A percentile compares a stretch with the other conserved stretches of the same genome.
These are phyloP conservation scores for Pancytospora philotis DNA, from an alignment of 371 early-diverging fungal genomes.

Conservation along the genomic window DNA sequence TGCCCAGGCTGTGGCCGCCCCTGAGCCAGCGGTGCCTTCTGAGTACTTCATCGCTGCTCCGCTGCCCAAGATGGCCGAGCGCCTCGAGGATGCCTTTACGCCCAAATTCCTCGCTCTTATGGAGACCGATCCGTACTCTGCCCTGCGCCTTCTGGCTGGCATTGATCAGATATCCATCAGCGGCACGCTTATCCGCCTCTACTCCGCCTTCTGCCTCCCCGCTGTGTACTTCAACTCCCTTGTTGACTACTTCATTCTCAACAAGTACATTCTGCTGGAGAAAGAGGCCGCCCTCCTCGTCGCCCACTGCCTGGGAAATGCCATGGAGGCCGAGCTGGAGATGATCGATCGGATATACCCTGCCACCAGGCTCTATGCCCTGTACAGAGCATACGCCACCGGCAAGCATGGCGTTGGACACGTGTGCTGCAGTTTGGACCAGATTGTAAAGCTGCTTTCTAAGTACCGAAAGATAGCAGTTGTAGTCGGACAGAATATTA, in stretches of 20 bases:
- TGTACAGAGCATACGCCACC: conserved; percentile 6
- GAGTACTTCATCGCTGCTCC: no score
- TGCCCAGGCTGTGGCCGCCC: no score
- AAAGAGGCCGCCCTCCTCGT: conserved; percentile 21
- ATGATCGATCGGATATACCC: conserved; percentile 50
- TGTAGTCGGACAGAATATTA: background rate
- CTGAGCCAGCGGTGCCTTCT: no score
- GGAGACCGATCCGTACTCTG: conserved; percentile 10
- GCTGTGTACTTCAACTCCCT: conserved; percentile 30
- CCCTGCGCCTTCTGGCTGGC: conserved; percentile 11
- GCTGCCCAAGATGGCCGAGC: background rate
- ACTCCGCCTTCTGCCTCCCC: conserved; percentile 9
- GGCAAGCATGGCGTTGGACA: background rate
- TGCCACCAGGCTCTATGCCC: conserved; percentile 33
- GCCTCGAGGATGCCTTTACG: conserved; percentile 13
- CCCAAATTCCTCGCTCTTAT: conserved; percentile 23
- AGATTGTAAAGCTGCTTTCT: conserved; percentile 27
- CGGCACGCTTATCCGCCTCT: conserved; percentile 22
- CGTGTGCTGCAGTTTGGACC: background rate
- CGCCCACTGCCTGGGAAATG: conserved; percentile 19
- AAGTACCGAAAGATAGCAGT: conserved; percentile 20
- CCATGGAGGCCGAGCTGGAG: conserved; percentile 11
- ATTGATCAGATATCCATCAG: conserved; percentile 15
- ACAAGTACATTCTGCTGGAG: conserved; percentile 38
- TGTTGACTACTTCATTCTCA: conserved; percentile 27